phyloP scores from a whole-genome alignment of 345 rosid species.

The Citropsis articulata region DNA sequence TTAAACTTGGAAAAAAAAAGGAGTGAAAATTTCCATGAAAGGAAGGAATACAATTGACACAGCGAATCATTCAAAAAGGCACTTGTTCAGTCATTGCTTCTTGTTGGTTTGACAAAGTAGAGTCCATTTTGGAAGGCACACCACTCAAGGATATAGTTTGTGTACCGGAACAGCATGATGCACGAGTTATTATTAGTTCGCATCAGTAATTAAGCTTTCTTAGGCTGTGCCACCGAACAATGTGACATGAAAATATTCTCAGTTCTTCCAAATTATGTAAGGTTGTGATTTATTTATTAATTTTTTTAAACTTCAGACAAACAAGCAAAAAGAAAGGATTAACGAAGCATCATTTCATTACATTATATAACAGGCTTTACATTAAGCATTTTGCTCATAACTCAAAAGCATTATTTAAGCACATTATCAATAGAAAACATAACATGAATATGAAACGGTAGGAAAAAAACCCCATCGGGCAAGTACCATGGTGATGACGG shows the following conservation, averaged over 20 bases:
- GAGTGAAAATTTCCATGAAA: neutral
- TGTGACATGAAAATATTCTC: too few relatives aligned
- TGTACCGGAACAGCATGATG: too few relatives aligned
- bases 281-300: too few relatives aligned
- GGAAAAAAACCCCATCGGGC: neutral
- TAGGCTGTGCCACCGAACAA: too few relatives aligned
- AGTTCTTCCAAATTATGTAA: too few relatives aligned
- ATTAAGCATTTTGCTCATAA: neutral
- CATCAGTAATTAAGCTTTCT: too few relatives aligned
- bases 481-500: conserved; percentile 67
- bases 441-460: neutral
- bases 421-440: neutral
- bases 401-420: neutral
- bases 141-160: too few relatives aligned
- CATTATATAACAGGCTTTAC: neutral
- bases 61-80: neutral
- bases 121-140: too few relatives aligned
- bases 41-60: neutral
- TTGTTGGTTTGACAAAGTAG: neutral
- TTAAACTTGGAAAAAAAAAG: neutral
- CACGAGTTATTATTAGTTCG: too few relatives aligned
- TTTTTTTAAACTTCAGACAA: neutral
- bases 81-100: neutral
- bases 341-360: neutral
- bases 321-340: too few relatives aligned